Base-by-base conservation (phyloP, 371 early-diverging fungal genomes). In the Phascolomyces articulosus region DNA sequence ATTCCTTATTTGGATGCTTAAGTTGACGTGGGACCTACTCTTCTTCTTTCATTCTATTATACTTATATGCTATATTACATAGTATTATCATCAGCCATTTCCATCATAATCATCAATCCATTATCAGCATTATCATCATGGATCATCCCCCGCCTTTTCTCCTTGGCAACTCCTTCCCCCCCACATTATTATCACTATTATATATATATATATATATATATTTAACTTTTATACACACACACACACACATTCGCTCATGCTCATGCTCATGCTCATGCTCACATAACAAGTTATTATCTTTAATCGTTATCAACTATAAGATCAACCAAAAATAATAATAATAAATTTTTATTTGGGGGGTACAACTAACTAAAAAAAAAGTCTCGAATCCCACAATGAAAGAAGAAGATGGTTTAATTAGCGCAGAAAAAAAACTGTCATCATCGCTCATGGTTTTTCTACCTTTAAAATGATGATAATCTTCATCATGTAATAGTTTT, bases 261-360 rank as follows among this genome's bases (percentile, higher is more conserved):
- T n/a, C n/a, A n/a, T n/a, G n/a, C n/a, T n/a, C n/a, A n/a, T n/a
- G n/a, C n/a, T n/a, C n/a, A n/a, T n/a, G n/a, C n/a, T n/a, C n/a
- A n/a, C n/a, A n/a, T n/a, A n/a, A n/a, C n/a, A n/a, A n/a, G n/a
- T 24, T 24, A 51, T 51, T 51, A 51, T 51, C 51, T 51, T 24
- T 51, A 51, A 51, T 51, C 51, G 51, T 51, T 51, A 51, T 51
- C 51, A 44, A 24, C 51, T 51, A 24, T 51, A 51, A 51, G 51
- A 51, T 51, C 51, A 34, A 34, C 6, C 34, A 34, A 34, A 34
- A 34, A 34, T 34, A 34, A 34, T 34, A 34, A 44, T 1, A 34
- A 34, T 9, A 34, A 2, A 2, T 34, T 1, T 4, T 4, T 13
- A n/a, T 44, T 44, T 8, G 44, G 44, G 44, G 44, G 15, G 44